Conservation (phyloP, 2,329 filamentous ascomycete genomes). For the Cyclaneusma minus region DNA sequence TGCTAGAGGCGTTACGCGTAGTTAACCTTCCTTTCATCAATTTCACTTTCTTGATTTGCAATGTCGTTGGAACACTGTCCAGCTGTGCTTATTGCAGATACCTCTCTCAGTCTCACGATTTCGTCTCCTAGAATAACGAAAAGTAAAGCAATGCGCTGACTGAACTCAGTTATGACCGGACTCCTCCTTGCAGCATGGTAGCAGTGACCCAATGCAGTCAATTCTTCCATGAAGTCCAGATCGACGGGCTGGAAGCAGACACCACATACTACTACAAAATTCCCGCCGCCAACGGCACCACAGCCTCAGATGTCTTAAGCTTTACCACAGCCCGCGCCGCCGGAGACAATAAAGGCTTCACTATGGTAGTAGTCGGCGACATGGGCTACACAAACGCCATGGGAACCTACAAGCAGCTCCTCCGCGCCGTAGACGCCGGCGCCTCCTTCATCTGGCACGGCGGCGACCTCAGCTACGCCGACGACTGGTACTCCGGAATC, state of each 20-base stretch:
- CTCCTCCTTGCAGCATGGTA: constrained; percentile 30
- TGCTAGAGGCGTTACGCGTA: too few species aligned
- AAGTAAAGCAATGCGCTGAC: too few species aligned
- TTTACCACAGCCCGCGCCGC: constrained; percentile 29
- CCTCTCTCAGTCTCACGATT: constrained; percentile 1
- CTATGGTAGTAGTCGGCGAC: constrained; percentile 31
- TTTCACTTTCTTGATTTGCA: too few species aligned
- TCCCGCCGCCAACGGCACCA: constrained; percentile 30
- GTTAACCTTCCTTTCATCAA: too few species aligned
- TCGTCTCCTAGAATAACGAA: too few species aligned
- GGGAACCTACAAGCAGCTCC: constrained; percentile 29
- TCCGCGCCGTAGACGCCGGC: constrained; percentile 25
- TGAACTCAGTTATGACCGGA: constrained; percentile 33
- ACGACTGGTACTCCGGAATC: constrained; percentile 34
- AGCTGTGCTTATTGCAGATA: too few species aligned
- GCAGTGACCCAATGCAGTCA: constrained; percentile 32
- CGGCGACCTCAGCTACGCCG: constrained; percentile 33
- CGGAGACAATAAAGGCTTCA: constrained; percentile 26
- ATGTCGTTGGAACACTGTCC: too few species aligned
- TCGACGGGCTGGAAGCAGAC: constrained; percentile 23
- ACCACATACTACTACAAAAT: constrained; percentile 37
- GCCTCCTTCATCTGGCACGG: constrained; percentile 36
- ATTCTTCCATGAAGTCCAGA: constrained; percentile 33
- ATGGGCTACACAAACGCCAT: constrained; percentile 37
- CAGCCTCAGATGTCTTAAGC: constrained; percentile 26